These are phyloP conservation scores for Xylaria telfairii DNA, from an alignment of 495 filamentous ascomycete species.

Conservation along the genomic window DNA sequence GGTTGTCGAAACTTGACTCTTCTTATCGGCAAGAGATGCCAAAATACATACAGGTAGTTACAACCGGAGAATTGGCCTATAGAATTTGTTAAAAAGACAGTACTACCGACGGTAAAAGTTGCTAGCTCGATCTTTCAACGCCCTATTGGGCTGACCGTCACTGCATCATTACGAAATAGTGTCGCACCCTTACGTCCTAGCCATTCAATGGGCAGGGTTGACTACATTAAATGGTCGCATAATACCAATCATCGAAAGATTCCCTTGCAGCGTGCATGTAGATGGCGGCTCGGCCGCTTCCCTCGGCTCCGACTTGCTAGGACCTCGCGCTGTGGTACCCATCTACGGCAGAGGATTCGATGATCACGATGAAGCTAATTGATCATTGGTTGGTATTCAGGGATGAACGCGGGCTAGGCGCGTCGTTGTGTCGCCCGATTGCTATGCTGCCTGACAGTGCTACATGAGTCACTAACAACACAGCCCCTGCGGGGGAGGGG, in stretches of 20 bases:
- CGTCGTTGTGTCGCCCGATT: neutral
- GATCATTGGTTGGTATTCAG: neutral
- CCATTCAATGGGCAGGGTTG: neutral
- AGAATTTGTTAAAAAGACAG: neutral
- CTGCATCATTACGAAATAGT: neutral
- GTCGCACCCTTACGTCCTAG: neutral
- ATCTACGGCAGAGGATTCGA: neutral
- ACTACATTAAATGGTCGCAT: neutral
- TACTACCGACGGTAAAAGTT: neutral
- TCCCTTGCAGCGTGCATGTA: neutral
- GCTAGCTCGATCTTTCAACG: neutral
- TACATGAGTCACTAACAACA: slow-evolving; percentile 7
- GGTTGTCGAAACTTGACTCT: neutral
- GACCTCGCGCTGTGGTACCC: neutral
- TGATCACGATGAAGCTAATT: neutral
- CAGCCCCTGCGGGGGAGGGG: slow-evolving; percentile 6
- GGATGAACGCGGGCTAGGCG: neutral
- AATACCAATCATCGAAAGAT: neutral
- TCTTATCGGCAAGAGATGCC: neutral
- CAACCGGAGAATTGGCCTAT: neutral
- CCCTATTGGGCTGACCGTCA: neutral
- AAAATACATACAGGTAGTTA: neutral
- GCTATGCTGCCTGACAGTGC: neutral
- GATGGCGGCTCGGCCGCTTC: neutral
- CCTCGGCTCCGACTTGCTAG: slow-evolving; percentile 2